Percentiles rank a stretch among this genome's conserved stretches.
Evolutionary conservation across 129 eudicot genomes (phyloP).

Genomic region (Artemisia tridentata): DNA sequence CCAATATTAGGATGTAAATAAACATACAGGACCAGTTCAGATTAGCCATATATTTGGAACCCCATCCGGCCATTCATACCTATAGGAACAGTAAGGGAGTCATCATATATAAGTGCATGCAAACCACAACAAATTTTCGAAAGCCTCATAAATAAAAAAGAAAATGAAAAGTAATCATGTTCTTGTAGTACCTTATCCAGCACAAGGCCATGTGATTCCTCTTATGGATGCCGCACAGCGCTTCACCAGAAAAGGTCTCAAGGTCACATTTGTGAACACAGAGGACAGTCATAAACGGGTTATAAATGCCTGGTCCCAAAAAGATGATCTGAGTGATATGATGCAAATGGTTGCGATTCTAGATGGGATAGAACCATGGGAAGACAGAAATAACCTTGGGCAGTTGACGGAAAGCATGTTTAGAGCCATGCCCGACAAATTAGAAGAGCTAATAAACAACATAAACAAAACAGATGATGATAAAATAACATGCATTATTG

Average conservation of each 20-base stretch:
- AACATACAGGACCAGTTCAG: too few relatives aligned
- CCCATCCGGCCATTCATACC: background rate
- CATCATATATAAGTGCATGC: too few relatives aligned
- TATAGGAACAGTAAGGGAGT: background rate
- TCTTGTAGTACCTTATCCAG: slow-evolving; percentile 48
- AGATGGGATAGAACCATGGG: slow-evolving; percentile 49
- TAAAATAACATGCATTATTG: slow-evolving; percentile 43
- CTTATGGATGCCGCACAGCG: slow-evolving; percentile 39
- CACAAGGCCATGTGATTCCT: slow-evolving; percentile 75
- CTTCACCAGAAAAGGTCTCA: slow-evolving; percentile 34
- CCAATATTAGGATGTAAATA: too few relatives aligned
- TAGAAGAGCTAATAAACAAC: slow-evolving; percentile 38
- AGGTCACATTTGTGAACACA: slow-evolving; percentile 50
- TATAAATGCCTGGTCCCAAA: slow-evolving; percentile 22
- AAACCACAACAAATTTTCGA: background rate
- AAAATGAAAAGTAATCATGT: slow-evolving; percentile 27
- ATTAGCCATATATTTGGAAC: too few relatives aligned
- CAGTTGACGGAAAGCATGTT: slow-evolving; percentile 20
- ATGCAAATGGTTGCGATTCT: slow-evolving; percentile 43
- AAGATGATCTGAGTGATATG: slow-evolving; percentile 12
- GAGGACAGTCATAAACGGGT: slow-evolving; percentile 40
- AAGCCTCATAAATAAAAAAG: background rate
- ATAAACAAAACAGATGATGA: slow-evolving; percentile 26
- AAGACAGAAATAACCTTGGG: slow-evolving; percentile 43
- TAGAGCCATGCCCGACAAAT: slow-evolving; percentile 37